These are phyloP conservation scores for Thalassiosira pacifica DNA, from an alignment of 352 stramenopile species.

Conservation along the genomic window DNA sequence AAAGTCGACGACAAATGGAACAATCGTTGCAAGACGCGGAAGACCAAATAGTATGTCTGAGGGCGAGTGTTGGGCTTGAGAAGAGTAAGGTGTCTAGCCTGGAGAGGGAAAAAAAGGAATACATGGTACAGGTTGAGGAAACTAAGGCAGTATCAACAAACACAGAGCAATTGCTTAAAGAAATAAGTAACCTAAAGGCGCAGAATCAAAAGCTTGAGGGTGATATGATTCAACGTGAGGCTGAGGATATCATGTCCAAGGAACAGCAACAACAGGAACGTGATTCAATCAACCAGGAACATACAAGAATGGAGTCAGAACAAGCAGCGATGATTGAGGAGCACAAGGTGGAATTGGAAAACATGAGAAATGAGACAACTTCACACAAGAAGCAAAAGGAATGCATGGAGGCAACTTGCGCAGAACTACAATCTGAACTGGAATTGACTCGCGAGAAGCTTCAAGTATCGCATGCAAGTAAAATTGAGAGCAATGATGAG, in stretches of 20 bases:
- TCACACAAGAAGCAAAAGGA: constrained; percentile 14
- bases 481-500: background rate
- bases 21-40: constrained; percentile 44
- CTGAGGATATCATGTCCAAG: constrained; percentile 17
- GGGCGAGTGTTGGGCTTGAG: constrained; percentile 48
- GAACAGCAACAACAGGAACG: constrained; percentile 2
- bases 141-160: constrained; percentile 24
- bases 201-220: constrained; percentile 21
- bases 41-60: constrained; percentile 57
- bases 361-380: constrained; percentile 5
- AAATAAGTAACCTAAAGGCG: constrained; percentile 28
- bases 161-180: constrained; percentile 12
- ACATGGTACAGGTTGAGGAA: constrained; percentile 45
- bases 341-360: constrained; percentile 12
- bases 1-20: constrained; percentile 47
- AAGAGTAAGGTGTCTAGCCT: constrained; percentile 38
- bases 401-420: constrained; percentile 9
- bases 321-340: constrained; percentile 14
- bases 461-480: background rate
- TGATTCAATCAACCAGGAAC: constrained; percentile 14
- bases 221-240: background rate
- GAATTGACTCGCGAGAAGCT: constrained; percentile 5
- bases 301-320: background rate
- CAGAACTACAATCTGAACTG: constrained; percentile 10
- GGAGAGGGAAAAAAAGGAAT: constrained; percentile 53